Base-by-base conservation (phyloP, 306 rosid species). In the Arachis stenosperma region DNA sequence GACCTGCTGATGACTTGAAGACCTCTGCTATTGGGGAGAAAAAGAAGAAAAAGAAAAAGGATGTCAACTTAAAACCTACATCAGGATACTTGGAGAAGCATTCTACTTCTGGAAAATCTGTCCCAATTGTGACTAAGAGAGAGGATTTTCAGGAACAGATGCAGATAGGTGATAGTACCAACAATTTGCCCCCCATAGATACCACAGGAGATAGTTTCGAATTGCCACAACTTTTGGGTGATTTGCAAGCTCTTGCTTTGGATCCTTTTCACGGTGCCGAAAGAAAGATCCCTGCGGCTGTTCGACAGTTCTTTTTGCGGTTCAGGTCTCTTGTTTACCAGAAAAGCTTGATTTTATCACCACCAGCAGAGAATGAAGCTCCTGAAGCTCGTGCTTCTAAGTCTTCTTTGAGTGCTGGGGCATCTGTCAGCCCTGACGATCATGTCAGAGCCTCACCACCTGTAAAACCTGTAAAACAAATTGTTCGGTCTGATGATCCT, bases 251-350 rank as follows among this genome's bases (percentile, higher is more conserved):
- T 53, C 97, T 95, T 79, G 98, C 99, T 53, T 85, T 92, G 70
- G 85, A 95, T 85, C 99, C 96, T 71, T 95, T 79, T 85, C 87
- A 95, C 50, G 92, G 92, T 53, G 12, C 37, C 58, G 87, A 87
- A 74, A 86, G 83, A 75, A 79, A 78, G 76, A 83, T 77, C 70
- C 92, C 90, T 69, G 80, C 79, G 7, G 57, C 51, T 68, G 92
- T 79, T 43, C 75, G 39, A 65, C 79, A 75, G 82, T 91, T 94
- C 86, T 85, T 94, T 84, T 61, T 89, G 88, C 89, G 78, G 12
- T 94, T 89, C 77, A 85, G 99, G 47, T 92, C 97, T 62, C 96
- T 79, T 73, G 90, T 87, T 78, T 94, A 84, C 64, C 95, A 90
- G 74, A 91, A 91, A 85, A 91, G 99, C 79, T 83, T 88, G 87